phyloP scores from a whole-genome alignment of 2,329 filamentous ascomycete species.

The Didymella arachidicola region DNA sequence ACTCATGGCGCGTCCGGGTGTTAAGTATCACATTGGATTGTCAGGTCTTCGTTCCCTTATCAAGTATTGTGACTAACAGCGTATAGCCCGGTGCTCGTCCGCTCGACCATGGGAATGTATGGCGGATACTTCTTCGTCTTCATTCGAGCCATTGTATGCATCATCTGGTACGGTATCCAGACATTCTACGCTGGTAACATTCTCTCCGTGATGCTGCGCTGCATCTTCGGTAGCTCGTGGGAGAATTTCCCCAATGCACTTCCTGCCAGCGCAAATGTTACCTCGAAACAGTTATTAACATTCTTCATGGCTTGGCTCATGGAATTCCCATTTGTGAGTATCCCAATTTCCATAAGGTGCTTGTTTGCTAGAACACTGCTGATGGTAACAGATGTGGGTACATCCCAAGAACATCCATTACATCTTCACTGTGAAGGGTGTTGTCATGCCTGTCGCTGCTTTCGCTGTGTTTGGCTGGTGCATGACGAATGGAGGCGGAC shows the following conservation, averaged over 20 bases:
- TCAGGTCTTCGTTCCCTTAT: neutral
- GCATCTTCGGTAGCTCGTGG: constrained; percentile 52
- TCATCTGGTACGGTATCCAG: constrained; percentile 51
- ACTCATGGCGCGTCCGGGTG: constrained; percentile 36
- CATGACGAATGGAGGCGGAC: constrained; percentile 46
- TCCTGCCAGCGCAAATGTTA: constrained; percentile 40
- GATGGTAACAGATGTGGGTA: constrained; percentile 32
- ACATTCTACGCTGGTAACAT: constrained; percentile 41
- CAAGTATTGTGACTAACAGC: constrained; percentile 1
- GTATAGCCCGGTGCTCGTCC: constrained; percentile 25
- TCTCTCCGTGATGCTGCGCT: constrained; percentile 49
- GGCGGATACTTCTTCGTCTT: constrained; percentile 54
- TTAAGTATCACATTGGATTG: constrained; percentile 36
- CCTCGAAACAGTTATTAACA: constrained; percentile 43
- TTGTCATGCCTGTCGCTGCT: constrained; percentile 46
- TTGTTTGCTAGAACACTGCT: neutral
- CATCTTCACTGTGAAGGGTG: constrained; percentile 38
- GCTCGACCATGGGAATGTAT: constrained; percentile 43
- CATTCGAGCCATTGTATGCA: constrained; percentile 47
- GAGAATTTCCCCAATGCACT: constrained; percentile 42
- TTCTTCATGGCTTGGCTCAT: constrained; percentile 45
- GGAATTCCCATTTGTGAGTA: constrained; percentile 39
- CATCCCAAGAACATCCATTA: constrained; percentile 44
- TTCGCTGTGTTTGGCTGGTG: constrained; percentile 50
- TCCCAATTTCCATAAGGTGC: neutral